Evolutionary conservation across 2,329 filamentous ascomycete genomes (phyloP), one percentile per base, ranked within the genome.

Genomic region (Ophiocordyceps camponoti-rufipedis): DNA sequence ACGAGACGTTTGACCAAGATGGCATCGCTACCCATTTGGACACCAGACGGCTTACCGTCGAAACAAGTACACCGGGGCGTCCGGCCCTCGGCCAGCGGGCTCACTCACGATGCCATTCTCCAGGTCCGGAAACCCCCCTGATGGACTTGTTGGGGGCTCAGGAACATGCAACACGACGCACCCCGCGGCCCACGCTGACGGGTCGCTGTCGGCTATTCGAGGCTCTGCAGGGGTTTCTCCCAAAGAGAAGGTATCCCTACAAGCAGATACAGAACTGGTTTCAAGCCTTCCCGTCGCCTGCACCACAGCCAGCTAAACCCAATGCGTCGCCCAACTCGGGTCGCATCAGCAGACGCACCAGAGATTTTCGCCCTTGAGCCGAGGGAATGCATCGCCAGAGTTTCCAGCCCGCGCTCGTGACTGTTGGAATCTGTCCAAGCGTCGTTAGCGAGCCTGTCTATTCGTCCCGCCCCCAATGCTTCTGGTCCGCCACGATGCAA

Each of bases 191-290:
- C 29, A 41, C 42, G 49, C 48, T 41, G 41, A 44, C 46, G 46
- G 46, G 48, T 48, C 23, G 23, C 23, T 23, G 23, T 23, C 58
- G 58, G 56, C 57, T 60, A 59, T 58, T 61, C 56, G 54, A 60
- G 58, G 57, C 56, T 58, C 57, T 57, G 52, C 48, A 47, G 45
- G 46, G 39, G 29, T 31, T 31, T 12, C 29, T 31, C 28, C 6
- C 28, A 10, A 5, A 6, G 28, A 29, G 28, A 6, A 29, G 6
- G 6, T 29, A 39, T 18, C 11, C 35, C 35, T 39, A 39, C 35
- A 39, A 18, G 7, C n/a, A 10, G 11, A 39, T 39, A 39, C 35
- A 4, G 35, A 18, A 18, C 6, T 18, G 18, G 35, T 39, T 39
- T 39, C 35, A 18, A 39, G 6, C 16, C 35, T 39, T 16, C n/a